A percentile compares a stretch with the other conserved stretches of the same genome.
phyloP scores from a whole-genome alignment of 495 filamentous ascomycete species.

The Halenospora varia region DNA sequence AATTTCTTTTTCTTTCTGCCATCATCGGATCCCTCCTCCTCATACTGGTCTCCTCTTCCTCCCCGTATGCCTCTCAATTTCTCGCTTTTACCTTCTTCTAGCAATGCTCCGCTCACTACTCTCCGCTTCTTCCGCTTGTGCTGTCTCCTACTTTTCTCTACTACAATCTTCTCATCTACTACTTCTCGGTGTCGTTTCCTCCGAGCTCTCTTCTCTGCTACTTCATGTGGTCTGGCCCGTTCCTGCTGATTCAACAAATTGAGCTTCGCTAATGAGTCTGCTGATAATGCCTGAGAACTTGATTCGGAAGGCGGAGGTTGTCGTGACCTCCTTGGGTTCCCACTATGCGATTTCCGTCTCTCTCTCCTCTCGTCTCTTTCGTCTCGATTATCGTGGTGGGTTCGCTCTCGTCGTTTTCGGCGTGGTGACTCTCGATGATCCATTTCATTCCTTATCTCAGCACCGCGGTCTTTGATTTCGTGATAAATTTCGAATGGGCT shows the following conservation, averaged over 20 bases:
- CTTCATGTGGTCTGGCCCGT: conserved; percentile 14
- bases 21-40: conserved; percentile 10
- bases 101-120: conserved; percentile 62
- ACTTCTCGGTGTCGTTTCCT: conserved; percentile 25
- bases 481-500: too few relatives aligned
- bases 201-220: conserved; percentile 29
- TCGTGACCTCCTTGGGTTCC: conserved; percentile 27
- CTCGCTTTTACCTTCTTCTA: conserved; percentile 58
- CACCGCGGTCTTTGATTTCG: background rate
- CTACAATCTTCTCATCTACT: conserved; percentile 26
- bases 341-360: conserved; percentile 7
- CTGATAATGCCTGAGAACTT: conserved; percentile 38
- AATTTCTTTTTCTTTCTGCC: conserved; percentile 42
- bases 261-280: conserved; percentile 57
- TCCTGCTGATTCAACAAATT: conserved; percentile 50
- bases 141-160: conserved; percentile 20
- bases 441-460: conserved; percentile 11
- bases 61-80: conserved; percentile 21
- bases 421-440: conserved; percentile 22
- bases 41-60: conserved; percentile 23
- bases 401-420: conserved; percentile 17
- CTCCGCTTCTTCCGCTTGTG: conserved; percentile 45
- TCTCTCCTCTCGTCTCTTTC: too few relatives aligned
- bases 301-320: conserved; percentile 30
- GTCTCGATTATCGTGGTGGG: conserved; percentile 3